Conservation (phyloP, 176 grass and related monocot genomes). For the Bothriochloa decipiens region DNA sequence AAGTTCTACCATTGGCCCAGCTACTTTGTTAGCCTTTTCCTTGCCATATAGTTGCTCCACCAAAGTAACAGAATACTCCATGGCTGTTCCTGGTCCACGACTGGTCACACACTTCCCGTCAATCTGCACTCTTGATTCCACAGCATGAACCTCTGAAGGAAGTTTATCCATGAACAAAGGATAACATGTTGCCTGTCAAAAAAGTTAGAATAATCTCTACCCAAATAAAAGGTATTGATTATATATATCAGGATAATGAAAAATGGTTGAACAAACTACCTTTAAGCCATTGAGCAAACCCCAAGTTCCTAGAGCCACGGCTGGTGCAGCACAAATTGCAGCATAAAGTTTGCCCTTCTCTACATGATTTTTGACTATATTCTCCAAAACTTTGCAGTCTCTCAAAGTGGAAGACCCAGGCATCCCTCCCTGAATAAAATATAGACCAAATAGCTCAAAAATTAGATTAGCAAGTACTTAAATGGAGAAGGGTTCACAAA, state of each 20-base stretch:
- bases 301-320: conserved; percentile 71
- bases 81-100: conserved; percentile 69
- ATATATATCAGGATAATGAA: not conserved
- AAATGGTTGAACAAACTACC: conserved; percentile 15
- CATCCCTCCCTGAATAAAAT: conserved; percentile 64
- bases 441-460: not conserved
- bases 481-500: not conserved
- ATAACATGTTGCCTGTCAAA: conserved; percentile 68
- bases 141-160: conserved; percentile 54
- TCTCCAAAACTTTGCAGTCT: conserved; percentile 59
- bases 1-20: conserved; percentile 63
- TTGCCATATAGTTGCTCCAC: conserved; percentile 78
- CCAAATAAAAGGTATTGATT: not conserved
- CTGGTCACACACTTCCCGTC: conserved; percentile 74
- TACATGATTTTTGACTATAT: conserved; percentile 62
- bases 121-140: conserved; percentile 82
- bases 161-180: conserved; percentile 74
- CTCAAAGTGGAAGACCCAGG: conserved; percentile 61
- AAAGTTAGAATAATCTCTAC: conserved; percentile 17
- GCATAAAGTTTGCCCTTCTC: conserved; percentile 66
- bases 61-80: conserved; percentile 68
- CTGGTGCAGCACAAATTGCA: conserved; percentile 74
- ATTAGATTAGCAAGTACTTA: too few species aligned
- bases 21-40: conserved; percentile 70
- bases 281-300: conserved; percentile 74